Evolutionary conservation across 2,329 filamentous ascomycete species (phyloP), one percentile per base, ranked within the genome.

Genomic region (Scytalidium sp.): DNA sequence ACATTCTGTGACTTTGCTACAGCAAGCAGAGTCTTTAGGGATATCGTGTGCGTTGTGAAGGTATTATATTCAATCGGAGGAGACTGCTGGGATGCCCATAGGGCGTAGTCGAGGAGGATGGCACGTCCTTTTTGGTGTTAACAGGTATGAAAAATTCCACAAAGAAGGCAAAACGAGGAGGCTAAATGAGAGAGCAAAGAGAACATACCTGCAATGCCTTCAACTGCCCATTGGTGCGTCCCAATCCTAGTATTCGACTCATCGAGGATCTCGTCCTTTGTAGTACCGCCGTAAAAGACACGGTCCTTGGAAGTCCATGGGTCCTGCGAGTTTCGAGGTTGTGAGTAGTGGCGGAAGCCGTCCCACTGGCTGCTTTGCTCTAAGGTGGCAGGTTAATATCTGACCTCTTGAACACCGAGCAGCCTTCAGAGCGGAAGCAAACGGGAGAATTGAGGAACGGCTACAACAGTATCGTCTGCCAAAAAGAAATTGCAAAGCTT

Each of bases 351-450:
- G 8, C 75, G 65, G 3, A 78, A 61, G 0, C 75, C 75, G 57
- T 79, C 75, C 75, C 75, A 78, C 52, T 78, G 75, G 46, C 71
- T 75, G 42, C 71, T 75, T 56, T 76, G 73, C 51, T 78, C 57
- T 62, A 19, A 21, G 32, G 17, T 10, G 17, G 17, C 11, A 36
- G 15, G 32, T 32, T 9, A n/a, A 36, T 32, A 21, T 29, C 19
- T 9, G 11, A 10, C 19, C n/a, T 40, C n/a, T 17, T 19, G 29
- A 19, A n/a, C n/a, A n/a, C n/a, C n/a, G n/a, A n/a, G n/a, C n/a
- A n/a, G n/a, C n/a, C n/a, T n/a, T n/a, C n/a, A n/a, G n/a, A n/a
- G n/a, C n/a, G n/a, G n/a, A n/a, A n/a, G n/a, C n/a, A n/a, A n/a
- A n/a, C n/a, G n/a, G n/a, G n/a, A n/a, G n/a, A n/a, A n/a, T n/a